Evolutionary conservation across 768 basidiomycete species (phyloP).

Genomic region (Tylopilus cervinicoccineus): DNA sequence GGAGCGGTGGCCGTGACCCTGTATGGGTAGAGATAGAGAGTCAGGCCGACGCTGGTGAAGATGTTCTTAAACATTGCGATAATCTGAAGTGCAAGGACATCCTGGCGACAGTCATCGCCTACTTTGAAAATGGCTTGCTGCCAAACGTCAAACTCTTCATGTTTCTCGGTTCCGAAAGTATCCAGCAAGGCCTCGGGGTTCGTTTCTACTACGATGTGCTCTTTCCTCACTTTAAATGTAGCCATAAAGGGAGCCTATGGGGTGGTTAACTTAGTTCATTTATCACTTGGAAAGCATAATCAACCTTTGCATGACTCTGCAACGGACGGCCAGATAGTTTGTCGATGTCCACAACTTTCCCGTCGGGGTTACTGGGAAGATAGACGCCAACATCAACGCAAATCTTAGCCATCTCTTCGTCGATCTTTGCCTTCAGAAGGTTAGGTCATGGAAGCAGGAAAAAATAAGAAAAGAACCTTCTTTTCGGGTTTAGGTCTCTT

Average conservation of each 20-base stretch:
- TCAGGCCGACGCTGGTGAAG: slow-evolving; percentile 83
- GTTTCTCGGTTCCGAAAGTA: slow-evolving; percentile 53
- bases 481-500: slow-evolving; percentile 95
- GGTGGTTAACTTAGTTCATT: background rate
- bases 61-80: slow-evolving; percentile 99
- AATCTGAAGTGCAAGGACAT: slow-evolving; percentile 93
- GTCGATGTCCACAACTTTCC: slow-evolving; percentile 94
- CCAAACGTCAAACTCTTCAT: slow-evolving; percentile 82
- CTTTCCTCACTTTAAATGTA: slow-evolving; percentile 96
- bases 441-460: background rate
- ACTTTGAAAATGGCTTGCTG: slow-evolving; percentile 99
- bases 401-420: slow-evolving; percentile 99
- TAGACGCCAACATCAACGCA: slow-evolving; percentile 93
- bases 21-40: slow-evolving; percentile 91
- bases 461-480: slow-evolving; percentile 51
- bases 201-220: slow-evolving; percentile 59
- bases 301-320: slow-evolving; percentile 95
- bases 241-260: slow-evolving; percentile 99
- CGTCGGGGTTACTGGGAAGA: slow-evolving; percentile 95
- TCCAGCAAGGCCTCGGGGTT: slow-evolving; percentile 75
- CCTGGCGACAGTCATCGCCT: slow-evolving; percentile 98
- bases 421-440: slow-evolving; percentile 81
- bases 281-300: background rate
- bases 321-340: slow-evolving; percentile 94
- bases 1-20: slow-evolving; percentile 96